phyloP scores from a whole-genome alignment of 108 stramenopile genomes.

The Pseudonitzschia delicatissima region DNA sequence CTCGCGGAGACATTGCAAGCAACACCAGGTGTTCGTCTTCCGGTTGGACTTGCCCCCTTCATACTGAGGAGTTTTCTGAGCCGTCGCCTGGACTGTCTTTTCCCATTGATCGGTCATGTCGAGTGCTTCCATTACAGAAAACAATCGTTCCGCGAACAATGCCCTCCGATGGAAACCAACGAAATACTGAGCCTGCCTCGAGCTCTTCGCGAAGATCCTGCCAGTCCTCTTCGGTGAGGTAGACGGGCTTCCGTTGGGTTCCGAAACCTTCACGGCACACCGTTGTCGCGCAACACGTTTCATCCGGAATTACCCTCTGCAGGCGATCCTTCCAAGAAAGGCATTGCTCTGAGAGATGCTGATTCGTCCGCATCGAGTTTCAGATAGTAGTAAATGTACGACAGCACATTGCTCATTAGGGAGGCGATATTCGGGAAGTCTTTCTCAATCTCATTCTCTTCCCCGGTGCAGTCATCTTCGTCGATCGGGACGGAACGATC shows the following conservation, averaged over 20 bases:
- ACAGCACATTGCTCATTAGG: slow-evolving; percentile 24
- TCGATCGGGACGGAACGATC: background rate
- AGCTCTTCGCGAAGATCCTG: slow-evolving; percentile 15
- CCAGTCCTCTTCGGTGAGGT: slow-evolving; percentile 23
- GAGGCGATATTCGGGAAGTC: slow-evolving; percentile 1
- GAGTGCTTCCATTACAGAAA: slow-evolving; percentile 9
- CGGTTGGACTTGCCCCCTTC: slow-evolving; percentile 2
- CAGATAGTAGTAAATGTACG: slow-evolving; percentile 16
- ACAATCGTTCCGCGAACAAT: slow-evolving; percentile 15
- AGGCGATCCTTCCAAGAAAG: slow-evolving; percentile 2
- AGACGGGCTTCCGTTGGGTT: background rate
- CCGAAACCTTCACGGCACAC: slow-evolving; percentile 2
- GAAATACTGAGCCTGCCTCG: slow-evolving; percentile 15
- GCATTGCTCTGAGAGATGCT: background rate
- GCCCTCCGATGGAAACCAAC: slow-evolving; percentile 21
- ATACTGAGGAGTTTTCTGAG: background rate
- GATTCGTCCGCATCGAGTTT: background rate
- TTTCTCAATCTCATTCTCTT: background rate
- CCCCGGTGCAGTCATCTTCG: background rate
- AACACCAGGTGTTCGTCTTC: slow-evolving; percentile 27
- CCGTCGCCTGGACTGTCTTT: slow-evolving; percentile 23
- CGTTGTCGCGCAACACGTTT: background rate
- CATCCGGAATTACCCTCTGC: background rate
- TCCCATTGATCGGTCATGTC: slow-evolving; percentile 16
- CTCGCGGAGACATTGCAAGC: slow-evolving; percentile 4